phyloP scores from a whole-genome alignment of 306 rosid genomes.

The Trifolium pratense region DNA sequence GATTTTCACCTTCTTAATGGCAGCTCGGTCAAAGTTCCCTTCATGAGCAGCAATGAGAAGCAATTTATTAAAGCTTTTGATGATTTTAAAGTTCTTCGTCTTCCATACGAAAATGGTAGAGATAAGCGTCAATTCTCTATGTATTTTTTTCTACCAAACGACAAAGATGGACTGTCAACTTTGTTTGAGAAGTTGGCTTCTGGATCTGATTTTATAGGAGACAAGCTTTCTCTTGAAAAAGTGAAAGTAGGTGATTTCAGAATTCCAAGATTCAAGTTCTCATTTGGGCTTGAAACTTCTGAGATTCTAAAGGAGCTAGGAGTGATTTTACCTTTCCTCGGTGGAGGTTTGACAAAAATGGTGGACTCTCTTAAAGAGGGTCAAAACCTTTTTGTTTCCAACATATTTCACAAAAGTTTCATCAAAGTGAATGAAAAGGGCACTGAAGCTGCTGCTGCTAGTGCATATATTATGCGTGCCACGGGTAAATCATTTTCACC shows the following conservation, averaged over 20 bases:
- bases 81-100: background rate
- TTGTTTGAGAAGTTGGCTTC: conserved; percentile 47
- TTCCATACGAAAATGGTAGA: conserved; percentile 57
- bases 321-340: background rate
- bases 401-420: conserved; percentile 64
- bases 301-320: background rate
- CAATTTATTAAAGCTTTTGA: background rate
- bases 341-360: conserved; percentile 63
- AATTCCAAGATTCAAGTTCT: background rate
- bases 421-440: conserved; percentile 87
- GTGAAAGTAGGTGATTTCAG: background rate
- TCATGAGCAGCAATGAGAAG: background rate
- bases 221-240: too few species aligned
- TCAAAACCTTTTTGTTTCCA: conserved; percentile 52
- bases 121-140: conserved; percentile 71
- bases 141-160: conserved; percentile 41
- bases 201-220: too few species aligned
- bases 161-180: background rate
- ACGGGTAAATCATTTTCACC: too few species aligned
- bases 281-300: background rate
- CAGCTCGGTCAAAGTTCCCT: background rate
- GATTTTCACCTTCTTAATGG: background rate
- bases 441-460: conserved; percentile 72
- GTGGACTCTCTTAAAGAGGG: conserved; percentile 56
- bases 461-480: too few species aligned